A percentile compares a stretch with the other conserved stretches of the same genome.
Evolutionary conservation across 139 green algal genomes (phyloP).

Genomic region (Marvania coccoides): DNA sequence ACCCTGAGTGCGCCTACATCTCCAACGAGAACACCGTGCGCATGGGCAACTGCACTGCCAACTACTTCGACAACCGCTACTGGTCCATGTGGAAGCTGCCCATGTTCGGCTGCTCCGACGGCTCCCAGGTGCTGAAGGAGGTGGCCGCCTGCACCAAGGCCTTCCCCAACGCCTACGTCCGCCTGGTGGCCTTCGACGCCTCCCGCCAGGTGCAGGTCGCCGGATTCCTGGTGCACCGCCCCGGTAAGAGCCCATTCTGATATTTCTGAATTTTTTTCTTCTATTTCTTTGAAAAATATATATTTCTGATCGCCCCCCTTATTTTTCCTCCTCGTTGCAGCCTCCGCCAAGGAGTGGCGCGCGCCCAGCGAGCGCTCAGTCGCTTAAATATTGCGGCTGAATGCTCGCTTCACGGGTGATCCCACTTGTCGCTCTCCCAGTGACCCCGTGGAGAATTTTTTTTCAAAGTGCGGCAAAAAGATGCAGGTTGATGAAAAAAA

Average conservation of each 20-base stretch:
- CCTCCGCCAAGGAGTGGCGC: too few species aligned
- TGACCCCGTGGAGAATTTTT: too few species aligned
- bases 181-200: conserved; percentile 74
- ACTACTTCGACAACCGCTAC: conserved; percentile 90
- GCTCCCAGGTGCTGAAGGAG: conserved; percentile 86
- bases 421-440: too few species aligned
- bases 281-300: neutral
- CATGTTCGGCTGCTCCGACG: conserved; percentile 98
- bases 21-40: conserved; percentile 47
- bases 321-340: neutral
- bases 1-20: conserved; percentile 63
- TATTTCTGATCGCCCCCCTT: too few species aligned
- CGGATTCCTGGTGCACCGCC: conserved; percentile 59
- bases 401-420: too few species aligned
- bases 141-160: conserved; percentile 65
- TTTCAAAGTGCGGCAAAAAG: too few species aligned
- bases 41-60: conserved; percentile 43
- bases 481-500: neutral
- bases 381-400: too few species aligned
- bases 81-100: conserved; percentile 99
- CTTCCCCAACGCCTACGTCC: conserved; percentile 92
- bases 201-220: conserved; percentile 67
- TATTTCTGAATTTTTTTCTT: neutral
- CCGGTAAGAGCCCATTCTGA: neutral
- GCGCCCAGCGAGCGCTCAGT: too few species aligned